Evolutionary conservation across 768 basidiomycete genomes (phyloP).

Genomic region (Amanita rubescens): DNA sequence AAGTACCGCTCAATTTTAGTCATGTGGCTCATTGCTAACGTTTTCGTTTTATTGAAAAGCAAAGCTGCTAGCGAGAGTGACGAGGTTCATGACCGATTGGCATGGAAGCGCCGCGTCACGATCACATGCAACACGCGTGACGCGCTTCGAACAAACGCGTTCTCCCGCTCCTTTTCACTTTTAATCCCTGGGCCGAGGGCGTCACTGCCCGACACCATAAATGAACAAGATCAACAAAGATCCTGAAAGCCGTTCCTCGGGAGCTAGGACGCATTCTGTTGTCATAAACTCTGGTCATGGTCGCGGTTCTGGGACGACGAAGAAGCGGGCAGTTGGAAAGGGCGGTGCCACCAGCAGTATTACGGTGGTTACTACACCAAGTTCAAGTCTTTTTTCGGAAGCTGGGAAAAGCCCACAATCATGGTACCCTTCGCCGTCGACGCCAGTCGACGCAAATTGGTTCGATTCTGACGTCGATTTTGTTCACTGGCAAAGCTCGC

Average conservation of each 20-base stretch:
- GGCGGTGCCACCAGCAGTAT: not conserved
- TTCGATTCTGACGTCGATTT: not conserved
- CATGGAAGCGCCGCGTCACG: too few relatives aligned
- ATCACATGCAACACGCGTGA: too few relatives aligned
- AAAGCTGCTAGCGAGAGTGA: too few relatives aligned
- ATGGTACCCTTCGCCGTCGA: not conserved
- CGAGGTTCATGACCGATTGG: too few relatives aligned
- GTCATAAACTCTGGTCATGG: not conserved
- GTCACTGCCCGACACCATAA: too few relatives aligned
- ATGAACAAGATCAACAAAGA: not conserved
- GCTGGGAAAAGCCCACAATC: not conserved
- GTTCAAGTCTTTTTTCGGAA: not conserved
- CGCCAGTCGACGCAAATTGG: not conserved
- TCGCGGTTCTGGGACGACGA: not conserved
- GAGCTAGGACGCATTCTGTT: not conserved
- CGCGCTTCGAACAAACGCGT: too few relatives aligned
- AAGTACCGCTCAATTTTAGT: too few relatives aligned
- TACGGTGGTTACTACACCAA: not conserved
- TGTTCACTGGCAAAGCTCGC: conserved; percentile 6
- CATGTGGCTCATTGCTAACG: too few relatives aligned
- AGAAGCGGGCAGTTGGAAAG: not conserved
- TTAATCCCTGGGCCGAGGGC: too few relatives aligned
- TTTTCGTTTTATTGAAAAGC: too few relatives aligned
- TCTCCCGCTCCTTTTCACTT: too few relatives aligned
- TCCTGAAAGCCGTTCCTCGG: not conserved